These are phyloP conservation scores for Fusarium oxysporum DNA, from an alignment of 2,329 filamentous ascomycete genomes.

Conservation along the genomic window DNA sequence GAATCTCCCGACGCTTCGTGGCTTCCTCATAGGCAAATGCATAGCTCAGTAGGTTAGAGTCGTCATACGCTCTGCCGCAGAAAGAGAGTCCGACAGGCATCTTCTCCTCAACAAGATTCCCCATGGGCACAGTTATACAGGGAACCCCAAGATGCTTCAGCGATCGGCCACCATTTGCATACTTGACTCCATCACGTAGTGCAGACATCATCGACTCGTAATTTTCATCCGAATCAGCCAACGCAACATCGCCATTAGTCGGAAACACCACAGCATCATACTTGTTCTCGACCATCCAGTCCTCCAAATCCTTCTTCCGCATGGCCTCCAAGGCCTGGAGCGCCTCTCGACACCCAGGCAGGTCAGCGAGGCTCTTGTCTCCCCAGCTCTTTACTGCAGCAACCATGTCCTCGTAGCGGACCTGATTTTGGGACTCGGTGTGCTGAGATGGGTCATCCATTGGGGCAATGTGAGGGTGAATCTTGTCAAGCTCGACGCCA, in stretches of 20 bases:
- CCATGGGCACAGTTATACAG: slow-evolving; percentile 66
- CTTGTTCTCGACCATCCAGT: neutral
- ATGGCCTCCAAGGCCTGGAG: neutral
- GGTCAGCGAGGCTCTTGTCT: neutral
- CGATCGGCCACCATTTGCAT: slow-evolving; percentile 64
- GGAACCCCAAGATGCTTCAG: slow-evolving; percentile 67
- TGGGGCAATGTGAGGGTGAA: neutral
- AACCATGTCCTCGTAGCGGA: slow-evolving; percentile 3
- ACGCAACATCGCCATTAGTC: slow-evolving; percentile 61
- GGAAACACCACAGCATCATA: slow-evolving; percentile 45
- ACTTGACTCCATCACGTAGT: slow-evolving; percentile 60
- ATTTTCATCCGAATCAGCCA: slow-evolving; percentile 59
- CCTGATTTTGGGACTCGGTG: neutral
- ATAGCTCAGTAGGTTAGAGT: slow-evolving; percentile 48
- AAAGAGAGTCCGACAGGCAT: slow-evolving; percentile 68
- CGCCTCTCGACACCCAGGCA: neutral
- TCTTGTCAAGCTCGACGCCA: neutral
- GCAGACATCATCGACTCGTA: slow-evolving; percentile 24
- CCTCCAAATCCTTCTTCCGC: neutral
- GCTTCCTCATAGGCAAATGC: slow-evolving; percentile 36
- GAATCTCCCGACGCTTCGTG: neutral
- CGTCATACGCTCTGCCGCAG: slow-evolving; percentile 60
- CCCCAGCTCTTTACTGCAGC: neutral
- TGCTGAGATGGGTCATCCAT: slow-evolving; percentile 6
- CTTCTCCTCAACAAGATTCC: slow-evolving; percentile 55